Base-by-base conservation (phyloP, 169 alveolate species). In the Fabrea salina region DNA sequence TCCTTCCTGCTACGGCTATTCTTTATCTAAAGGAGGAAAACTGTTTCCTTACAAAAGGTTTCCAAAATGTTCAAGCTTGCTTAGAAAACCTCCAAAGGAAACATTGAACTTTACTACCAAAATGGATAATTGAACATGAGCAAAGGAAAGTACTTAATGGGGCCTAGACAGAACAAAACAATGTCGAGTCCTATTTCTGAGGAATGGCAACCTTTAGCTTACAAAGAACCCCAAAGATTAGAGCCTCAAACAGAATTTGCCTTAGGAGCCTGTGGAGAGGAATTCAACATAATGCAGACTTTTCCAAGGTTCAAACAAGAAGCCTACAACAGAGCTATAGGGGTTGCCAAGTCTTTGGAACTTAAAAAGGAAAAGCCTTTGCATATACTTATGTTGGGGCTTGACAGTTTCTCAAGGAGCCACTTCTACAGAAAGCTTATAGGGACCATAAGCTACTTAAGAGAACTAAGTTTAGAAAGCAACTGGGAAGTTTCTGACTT, bases 391-490 rank as follows among this genome's bases (percentile, higher is more conserved):
- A 58, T 35, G 6, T n/a, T 66, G 1, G 40, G 58, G 5, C 4
- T 66, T 4, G 76, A 66, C 6, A 37, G 58, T 33, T 66, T 66
- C 19, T 66, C 76, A 22, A 66, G 76, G 37, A 33, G 57, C 22
- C 76, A 66, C 40, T 66, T 66, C 66, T 66, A 37, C 5, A 33
- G 76, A 66, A 66, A 66, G 40, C 51, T 40, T 57, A 51, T 57
- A 11, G 22, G 19, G 0, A 66, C 57, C 1, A 40, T 66, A 16
- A 3, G 5, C 22, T 66, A 66, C 40, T 0, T 66, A 40, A 66
- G 40, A 54, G 7, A 54, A 11, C 67, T 13, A 19, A 8, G 11
- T 54, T 54, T 7, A 54, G 11, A 11, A 16, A 8, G 33, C 11
- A 54, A 54, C 22, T 66, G 25, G 16, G 30, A 33, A 37, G 76